Evolutionary conservation across 139 green algal genomes (phyloP), one percentile per base, ranked within the genome.

Genomic region (Chlamydomonas sp.): DNA sequence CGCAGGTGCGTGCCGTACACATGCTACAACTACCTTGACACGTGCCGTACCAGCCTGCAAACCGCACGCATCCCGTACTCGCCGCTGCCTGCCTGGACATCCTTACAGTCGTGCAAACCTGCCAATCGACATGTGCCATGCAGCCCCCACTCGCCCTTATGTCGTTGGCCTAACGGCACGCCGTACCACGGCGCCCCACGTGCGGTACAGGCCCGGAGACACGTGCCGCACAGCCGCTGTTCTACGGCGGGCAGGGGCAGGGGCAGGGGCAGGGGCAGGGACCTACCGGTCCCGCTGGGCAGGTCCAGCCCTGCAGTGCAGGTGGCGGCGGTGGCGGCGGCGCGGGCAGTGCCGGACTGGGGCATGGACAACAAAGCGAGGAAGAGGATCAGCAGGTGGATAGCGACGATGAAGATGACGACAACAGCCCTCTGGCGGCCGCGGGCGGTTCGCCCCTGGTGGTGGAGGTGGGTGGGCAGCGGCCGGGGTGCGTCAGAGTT

Each of bases 361-460:
- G 10, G 72, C n/a, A 17, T n/a, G 72, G 59, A 5, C n/a, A 15
- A 4, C n/a, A 58, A 57, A 57, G 57, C 49, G 74, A 18, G 9
- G 74, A 78, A 10, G 49, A 62, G 9, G 74, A 78, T 10, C 49
- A 78, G 31, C 49, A 9, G 2, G 31, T 1, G n/a, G n/a, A 2
- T 6, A 49, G 17, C 69, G 69, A 75, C n/a, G 71, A 80, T 16
- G 68, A 74, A 17, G 17, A 74, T 16, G 68, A 17, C 8, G 68
- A 74, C 68, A 17, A 74, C 67, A 15, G 14, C 67, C 14, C 10
- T 4, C 14, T 31, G 67, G 3, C 7, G 14, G 67, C 9, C 63
- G 69, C 83, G 5, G 83, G 83, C 31, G 83, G 83, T 0, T 62
- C 83, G 12, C 83, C 83, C 5, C 83, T 87, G 18, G 31, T 87